phyloP scores from a whole-genome alignment of 2,329 filamentous ascomycete species.

The Gremmenia infestans region DNA sequence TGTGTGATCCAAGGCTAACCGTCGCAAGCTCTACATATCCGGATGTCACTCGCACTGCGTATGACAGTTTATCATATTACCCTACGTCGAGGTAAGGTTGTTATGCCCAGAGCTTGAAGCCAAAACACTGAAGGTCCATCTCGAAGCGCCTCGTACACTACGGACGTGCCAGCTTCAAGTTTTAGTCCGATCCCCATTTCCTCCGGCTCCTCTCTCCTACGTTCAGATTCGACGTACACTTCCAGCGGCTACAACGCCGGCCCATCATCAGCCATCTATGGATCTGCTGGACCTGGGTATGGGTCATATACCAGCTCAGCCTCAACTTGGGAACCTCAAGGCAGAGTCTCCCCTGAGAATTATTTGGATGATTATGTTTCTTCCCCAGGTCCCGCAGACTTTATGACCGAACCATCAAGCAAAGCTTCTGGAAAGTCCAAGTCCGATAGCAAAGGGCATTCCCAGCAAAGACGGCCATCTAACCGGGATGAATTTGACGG shows the following conservation, averaged over 20 bases:
- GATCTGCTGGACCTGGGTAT: slow-evolving; percentile 28
- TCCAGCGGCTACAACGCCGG: slow-evolving; percentile 27
- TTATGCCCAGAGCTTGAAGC: slow-evolving; percentile 11
- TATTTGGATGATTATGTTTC: slow-evolving; percentile 40
- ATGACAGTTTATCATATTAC: slow-evolving; percentile 29
- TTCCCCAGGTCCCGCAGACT: slow-evolving; percentile 57
- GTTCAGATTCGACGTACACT: slow-evolving; percentile 27
- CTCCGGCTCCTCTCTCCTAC: slow-evolving; percentile 19
- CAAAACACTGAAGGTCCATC: slow-evolving; percentile 25
- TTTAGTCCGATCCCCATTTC: slow-evolving; percentile 25
- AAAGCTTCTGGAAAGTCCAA: slow-evolving; percentile 42
- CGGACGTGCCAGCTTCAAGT: slow-evolving; percentile 20
- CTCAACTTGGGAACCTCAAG: slow-evolving; percentile 30
- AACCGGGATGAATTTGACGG: slow-evolving; percentile 89
- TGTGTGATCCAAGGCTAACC: slow-evolving; percentile 23
- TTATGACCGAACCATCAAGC: slow-evolving; percentile 48
- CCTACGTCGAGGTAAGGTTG: slow-evolving; percentile 29
- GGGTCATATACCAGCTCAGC: slow-evolving; percentile 26
- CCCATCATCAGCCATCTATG: slow-evolving; percentile 26
- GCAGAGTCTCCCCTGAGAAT: slow-evolving; percentile 29
- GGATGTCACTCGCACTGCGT: slow-evolving; percentile 22
- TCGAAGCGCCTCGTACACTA: slow-evolving; percentile 27
- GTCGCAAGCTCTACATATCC: slow-evolving; percentile 24
- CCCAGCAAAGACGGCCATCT: slow-evolving; percentile 62
- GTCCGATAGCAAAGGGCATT: slow-evolving; percentile 40